Evolutionary conservation across 169 alveolate species (phyloP).

Genomic region (Cryptosporidium andersoni): DNA sequence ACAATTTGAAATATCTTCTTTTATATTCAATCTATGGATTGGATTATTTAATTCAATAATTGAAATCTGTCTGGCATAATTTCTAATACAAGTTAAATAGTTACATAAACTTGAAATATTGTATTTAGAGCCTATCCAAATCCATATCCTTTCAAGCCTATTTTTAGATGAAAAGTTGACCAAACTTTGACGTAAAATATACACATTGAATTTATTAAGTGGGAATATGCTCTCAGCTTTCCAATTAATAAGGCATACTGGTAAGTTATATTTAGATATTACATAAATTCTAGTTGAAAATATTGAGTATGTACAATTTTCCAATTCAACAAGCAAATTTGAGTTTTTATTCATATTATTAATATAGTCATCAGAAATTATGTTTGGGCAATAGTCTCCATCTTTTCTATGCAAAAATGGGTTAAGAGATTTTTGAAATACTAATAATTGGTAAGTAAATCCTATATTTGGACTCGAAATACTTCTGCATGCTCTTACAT

Average conservation of each 20-base stretch:
- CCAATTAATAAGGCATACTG: constrained; percentile 45
- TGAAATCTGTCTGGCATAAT: constrained; percentile 10
- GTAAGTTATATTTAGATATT: constrained; percentile 9
- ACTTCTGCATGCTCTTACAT: constrained; percentile 74
- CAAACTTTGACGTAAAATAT: constrained; percentile 36
- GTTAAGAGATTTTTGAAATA: constrained; percentile 35
- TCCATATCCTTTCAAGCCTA: constrained; percentile 44
- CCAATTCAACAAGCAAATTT: background rate
- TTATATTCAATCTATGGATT: constrained; percentile 29
- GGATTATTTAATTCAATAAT: constrained; percentile 43
- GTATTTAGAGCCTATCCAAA: constrained; percentile 49
- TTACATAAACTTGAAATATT: too few relatives aligned
- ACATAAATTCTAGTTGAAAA: constrained; percentile 16
- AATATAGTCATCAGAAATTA: too few relatives aligned
- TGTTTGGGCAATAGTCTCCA: too few relatives aligned
- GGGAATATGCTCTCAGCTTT: background rate
- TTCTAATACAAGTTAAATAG: background rate
- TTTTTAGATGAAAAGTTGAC: background rate
- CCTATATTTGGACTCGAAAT: constrained; percentile 76
- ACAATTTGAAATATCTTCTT: background rate
- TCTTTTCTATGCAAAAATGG: background rate
- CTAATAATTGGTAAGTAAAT: constrained; percentile 71
- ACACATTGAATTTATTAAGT: constrained; percentile 14
- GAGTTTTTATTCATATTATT: background rate
- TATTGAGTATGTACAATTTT: constrained; percentile 15